Evolutionary conservation across 768 basidiomycete species (phyloP).

Genomic region (Trametes coccinea): DNA sequence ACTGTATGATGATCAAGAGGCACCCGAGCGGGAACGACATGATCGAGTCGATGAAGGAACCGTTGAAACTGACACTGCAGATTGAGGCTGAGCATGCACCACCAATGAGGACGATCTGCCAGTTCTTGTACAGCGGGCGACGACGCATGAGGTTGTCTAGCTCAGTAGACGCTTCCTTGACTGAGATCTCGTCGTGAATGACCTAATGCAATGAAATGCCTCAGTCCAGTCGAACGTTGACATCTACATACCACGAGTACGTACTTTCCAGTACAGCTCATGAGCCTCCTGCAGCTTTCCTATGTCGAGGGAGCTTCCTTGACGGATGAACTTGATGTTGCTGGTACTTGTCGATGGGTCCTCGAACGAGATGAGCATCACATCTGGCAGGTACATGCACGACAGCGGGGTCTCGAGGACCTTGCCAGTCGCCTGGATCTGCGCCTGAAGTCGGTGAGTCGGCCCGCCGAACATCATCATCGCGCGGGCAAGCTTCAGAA

Average conservation of each 20-base stretch:
- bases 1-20: slow-evolving; percentile 71
- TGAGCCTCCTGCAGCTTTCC: slow-evolving; percentile 75
- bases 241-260: slow-evolving; percentile 10
- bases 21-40: slow-evolving; percentile 74
- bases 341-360: slow-evolving; percentile 79
- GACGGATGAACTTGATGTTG: slow-evolving; percentile 77
- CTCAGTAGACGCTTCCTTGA: slow-evolving; percentile 66
- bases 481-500: slow-evolving; percentile 78
- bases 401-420: slow-evolving; percentile 76
- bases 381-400: slow-evolving; percentile 74
- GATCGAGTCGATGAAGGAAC: slow-evolving; percentile 76
- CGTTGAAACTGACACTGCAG: slow-evolving; percentile 69
- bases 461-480: slow-evolving; percentile 92
- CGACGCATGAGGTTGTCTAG: slow-evolving; percentile 76
- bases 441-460: slow-evolving; percentile 78
- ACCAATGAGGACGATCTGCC: slow-evolving; percentile 68
- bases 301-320: slow-evolving; percentile 70
- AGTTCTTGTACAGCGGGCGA: slow-evolving; percentile 58
- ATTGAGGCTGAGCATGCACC: slow-evolving; percentile 78
- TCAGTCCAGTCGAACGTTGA: background rate
- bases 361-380: slow-evolving; percentile 81
- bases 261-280: slow-evolving; percentile 71
- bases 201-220: slow-evolving; percentile 56
- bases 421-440: slow-evolving; percentile 75
- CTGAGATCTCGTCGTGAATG: slow-evolving; percentile 79